Evolutionary conservation across 768 basidiomycete species (phyloP), one percentile per base, ranked within the genome.

Genomic region (Kwoniella newhampshirensis): DNA sequence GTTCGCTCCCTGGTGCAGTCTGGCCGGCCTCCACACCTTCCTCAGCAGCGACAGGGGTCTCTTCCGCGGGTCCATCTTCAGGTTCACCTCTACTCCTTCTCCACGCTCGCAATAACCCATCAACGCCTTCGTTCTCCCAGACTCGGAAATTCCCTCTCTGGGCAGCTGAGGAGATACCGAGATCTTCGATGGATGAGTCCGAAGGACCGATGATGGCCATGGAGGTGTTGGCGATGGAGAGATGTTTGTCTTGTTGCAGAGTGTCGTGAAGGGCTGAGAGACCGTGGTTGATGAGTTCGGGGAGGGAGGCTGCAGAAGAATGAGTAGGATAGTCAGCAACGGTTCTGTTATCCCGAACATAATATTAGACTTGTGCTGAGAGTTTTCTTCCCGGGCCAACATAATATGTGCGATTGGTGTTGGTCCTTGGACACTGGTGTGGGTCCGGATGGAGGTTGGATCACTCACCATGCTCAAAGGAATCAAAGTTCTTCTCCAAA

Each of bases 191-290:
- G 27, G 81, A 78, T 11, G 49, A 42, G 30, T 62, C 45, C 11
- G 68, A 23, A 9, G 69, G 63, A 26, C 94, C 94, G 57, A 97
- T 81, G 71, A 99, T 89, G 27, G 91, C 93, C 66, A 98, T 86
- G 1, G 89, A 91, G 1, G 96, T 99, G 80, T 99, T 99, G 75
- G 88, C 85, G 66, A 86, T 80, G 17, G 86, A 92, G 54, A 98
- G 85, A 70, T 89, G 91, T 77, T 99, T 99, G 80, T 98, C 96
- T 73, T 99, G 96, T 70, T 98, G 96, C 35, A 99, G 84, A 1
- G 96, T 98, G 75, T 98, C 94, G 27, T 91, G 86, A 15, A 99
- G 83, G 12, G 96, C 94, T 58, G 92, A 88, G 36, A 99, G 82
- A 15, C 96, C 96, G 72, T 99, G 96, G 64, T 83, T 84, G 77